Percentiles rank a stretch among this genome's conserved stretches.
Conservation (phyloP, 2,329 filamentous ascomycete species). For the Exophiala aquamarina region DNA sequence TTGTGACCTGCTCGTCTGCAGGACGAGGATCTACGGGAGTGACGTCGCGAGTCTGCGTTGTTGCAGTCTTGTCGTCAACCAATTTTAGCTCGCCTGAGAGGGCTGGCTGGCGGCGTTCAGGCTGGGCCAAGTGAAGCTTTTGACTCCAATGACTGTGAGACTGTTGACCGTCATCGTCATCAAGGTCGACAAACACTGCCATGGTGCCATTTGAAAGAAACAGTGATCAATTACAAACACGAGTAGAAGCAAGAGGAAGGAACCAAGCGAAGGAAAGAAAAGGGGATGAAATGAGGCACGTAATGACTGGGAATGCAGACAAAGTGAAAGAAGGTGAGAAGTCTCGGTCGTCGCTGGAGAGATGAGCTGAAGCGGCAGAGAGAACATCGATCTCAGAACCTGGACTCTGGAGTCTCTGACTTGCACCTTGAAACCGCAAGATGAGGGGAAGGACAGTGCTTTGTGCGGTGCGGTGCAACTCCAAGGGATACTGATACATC, state of each 20-base stretch:
- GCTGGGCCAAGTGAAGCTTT: slow-evolving; percentile 20
- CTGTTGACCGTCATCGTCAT: slow-evolving; percentile 37
- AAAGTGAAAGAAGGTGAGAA: no score
- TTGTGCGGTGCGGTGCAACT: no score
- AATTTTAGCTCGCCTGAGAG: slow-evolving; percentile 15
- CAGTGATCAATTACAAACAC: background rate
- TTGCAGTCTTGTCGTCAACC: background rate
- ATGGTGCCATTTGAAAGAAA: slow-evolving; percentile 32
- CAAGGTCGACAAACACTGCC: slow-evolving; percentile 51
- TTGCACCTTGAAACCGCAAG: no score
- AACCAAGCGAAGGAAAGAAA: background rate
- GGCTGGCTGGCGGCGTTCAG: background rate
- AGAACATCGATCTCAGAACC: no score
- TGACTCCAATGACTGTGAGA: slow-evolving; percentile 15
- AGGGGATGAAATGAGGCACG: no score
- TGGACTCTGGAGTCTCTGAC: no score
- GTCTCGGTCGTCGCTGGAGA: no score
- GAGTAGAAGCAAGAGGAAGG: background rate
- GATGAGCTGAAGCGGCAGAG: no score
- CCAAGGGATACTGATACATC: no score
- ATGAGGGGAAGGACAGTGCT: no score
- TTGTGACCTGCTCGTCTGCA: background rate
- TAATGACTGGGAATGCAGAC: no score
- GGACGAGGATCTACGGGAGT: background rate
- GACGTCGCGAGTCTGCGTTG: background rate